Base-by-base conservation (phyloP, 768 basidiomycete species). In the Trametes meyenii region DNA sequence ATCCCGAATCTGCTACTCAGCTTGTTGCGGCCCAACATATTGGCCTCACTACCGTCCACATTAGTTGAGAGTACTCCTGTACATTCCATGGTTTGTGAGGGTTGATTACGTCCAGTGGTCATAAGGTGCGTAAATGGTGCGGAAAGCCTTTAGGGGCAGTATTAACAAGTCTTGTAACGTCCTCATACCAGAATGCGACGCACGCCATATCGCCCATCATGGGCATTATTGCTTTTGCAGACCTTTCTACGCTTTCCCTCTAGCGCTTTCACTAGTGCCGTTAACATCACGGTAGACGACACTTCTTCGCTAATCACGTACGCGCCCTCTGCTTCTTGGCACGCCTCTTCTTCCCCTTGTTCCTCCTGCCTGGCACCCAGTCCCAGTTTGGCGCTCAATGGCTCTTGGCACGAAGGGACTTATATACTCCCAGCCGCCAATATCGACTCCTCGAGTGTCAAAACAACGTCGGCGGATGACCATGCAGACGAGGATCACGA, bases 331-430 rank as follows among this genome's bases (percentile, higher is more conserved):
- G 58, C 59, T 5, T 54, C 67, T 46, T 70, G 69, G 69, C 69
- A 63, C 19, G 17, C 67, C n/a, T 70, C 69, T 13, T 54, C 58
- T 8, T 51, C 54, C 8, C 45, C 66, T 5, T 70, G 69, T 45
- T 42, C 54, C 2, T 59, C 54, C 1, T 70, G 69, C 33, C 61
- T 70, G 2, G 43, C 43, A 3, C 69, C 67, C 0, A 50, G 43
- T 49, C 16, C 50, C 1, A 21, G 36, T 2, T 44, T 67, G 10
- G 69, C 67, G 19, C 65, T 58, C 36, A 42, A 65, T 14, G 65
- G 64, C 2, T 69, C 69, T 17, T 70, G 69, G 69, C 69, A 70
- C 51, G 62, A 70, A 19, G 69, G 69, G 12, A 64, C 64, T 5
- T 67, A 70, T 43, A 66, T 69, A 19, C 59, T 68, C 16, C 67